Percentiles rank a stretch among this genome's conserved stretches.
Evolutionary conservation across 2,329 filamentous ascomycete species (phyloP).

Genomic region (Phialophora verrucosa): DNA sequence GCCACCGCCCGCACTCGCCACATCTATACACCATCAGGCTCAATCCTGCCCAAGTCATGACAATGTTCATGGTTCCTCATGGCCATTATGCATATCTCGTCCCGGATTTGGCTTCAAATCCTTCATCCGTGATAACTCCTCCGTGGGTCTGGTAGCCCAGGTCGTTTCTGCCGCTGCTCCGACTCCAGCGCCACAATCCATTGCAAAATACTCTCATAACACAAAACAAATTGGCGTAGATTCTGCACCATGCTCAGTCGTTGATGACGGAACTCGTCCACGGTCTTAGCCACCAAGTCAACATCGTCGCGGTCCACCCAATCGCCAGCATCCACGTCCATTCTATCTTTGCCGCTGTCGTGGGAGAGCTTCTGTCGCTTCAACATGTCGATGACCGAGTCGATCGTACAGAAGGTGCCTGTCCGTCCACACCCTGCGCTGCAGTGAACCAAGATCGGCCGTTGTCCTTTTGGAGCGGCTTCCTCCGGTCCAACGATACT

Average conservation of each 20-base stretch:
- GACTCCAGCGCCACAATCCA: constrained; percentile 65
- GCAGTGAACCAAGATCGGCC: constrained; percentile 91
- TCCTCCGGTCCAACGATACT: constrained; percentile 60
- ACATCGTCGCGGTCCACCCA: constrained; percentile 74
- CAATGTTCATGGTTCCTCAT: neutral
- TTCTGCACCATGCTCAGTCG: constrained; percentile 96
- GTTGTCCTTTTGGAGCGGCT: constrained; percentile 59
- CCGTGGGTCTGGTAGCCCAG: constrained; percentile 28
- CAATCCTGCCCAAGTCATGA: neutral
- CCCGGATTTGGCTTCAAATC: neutral
- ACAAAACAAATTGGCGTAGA: constrained; percentile 89
- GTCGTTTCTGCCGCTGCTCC: constrained; percentile 26
- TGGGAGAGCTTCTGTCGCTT: constrained; percentile 72
- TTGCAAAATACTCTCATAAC: constrained; percentile 92
- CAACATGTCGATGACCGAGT: constrained; percentile 94
- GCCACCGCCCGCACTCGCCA: neutral
- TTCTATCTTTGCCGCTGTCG: constrained; percentile 26
- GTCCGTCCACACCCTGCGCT: constrained; percentile 95
- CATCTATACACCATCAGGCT: neutral
- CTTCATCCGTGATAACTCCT: constrained; percentile 33
- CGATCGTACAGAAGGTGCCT: constrained; percentile 94
- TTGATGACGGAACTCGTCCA: constrained; percentile 88
- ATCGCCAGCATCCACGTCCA: constrained; percentile 45
- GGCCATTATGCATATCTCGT: neutral
- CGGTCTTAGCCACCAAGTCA: constrained; percentile 83